Evolutionary conservation across 1,284 basidiomycete genomes (phyloP).

Genomic region (Pterulicium gracile): DNA sequence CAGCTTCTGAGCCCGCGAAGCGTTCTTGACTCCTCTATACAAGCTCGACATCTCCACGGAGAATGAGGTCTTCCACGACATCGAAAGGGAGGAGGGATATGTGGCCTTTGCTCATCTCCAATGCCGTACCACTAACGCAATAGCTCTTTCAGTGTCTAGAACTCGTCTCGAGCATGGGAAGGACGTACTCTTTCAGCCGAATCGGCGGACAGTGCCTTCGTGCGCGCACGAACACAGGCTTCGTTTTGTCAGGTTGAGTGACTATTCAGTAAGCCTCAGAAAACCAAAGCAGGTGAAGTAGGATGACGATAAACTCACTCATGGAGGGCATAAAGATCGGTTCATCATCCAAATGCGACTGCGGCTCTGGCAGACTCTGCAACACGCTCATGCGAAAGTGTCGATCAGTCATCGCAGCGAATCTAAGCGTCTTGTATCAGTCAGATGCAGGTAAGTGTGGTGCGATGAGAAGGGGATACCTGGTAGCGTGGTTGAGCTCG

Average conservation of each 20-base stretch:
- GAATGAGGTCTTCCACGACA: conserved; percentile 58
- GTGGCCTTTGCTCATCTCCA: conserved; percentile 59
- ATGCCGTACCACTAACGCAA: conserved; percentile 45
- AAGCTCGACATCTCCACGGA: conserved; percentile 59
- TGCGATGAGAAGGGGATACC: conserved; percentile 29
- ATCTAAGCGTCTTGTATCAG: conserved; percentile 29
- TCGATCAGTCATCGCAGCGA: conserved; percentile 59
- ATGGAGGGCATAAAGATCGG: conserved; percentile 65
- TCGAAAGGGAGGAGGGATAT: conserved; percentile 63
- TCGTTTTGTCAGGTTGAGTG: conserved; percentile 59
- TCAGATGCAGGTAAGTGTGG: conserved; percentile 2
- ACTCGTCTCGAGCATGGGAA: too few relatives aligned
- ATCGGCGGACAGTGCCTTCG: conserved; percentile 60
- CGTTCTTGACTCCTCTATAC: conserved; percentile 37
- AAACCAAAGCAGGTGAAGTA: conserved; percentile 2
- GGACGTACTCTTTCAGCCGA: conserved; percentile 58
- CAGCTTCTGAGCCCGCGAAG: too few relatives aligned
- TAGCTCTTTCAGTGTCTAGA: too few relatives aligned
- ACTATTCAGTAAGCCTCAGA: conserved; percentile 33
- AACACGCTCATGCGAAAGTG: conserved; percentile 70
- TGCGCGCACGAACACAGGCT: conserved; percentile 75
- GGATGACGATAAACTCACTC: conserved; percentile 45
- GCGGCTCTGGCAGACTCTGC: conserved; percentile 65
- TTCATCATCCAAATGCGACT: conserved; percentile 66
- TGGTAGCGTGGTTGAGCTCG: conserved; percentile 69